Conservation (phyloP, 306 rosid species). For the Glycine soja region DNA sequence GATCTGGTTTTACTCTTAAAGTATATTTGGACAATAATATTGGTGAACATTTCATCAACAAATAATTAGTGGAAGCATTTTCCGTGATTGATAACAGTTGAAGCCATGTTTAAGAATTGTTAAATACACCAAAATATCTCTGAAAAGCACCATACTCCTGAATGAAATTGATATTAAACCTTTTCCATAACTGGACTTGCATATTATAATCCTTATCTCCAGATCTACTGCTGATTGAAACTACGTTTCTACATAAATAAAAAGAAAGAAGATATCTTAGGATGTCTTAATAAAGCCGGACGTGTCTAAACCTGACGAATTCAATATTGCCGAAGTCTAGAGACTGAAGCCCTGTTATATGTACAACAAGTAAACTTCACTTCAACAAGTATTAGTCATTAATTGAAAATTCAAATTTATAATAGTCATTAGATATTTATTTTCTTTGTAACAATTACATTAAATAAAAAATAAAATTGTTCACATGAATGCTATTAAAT, state of each 20-base stretch:
- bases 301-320: neutral
- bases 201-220: neutral
- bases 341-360: too few species aligned
- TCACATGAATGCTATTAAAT: too few species aligned
- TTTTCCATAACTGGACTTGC: neutral
- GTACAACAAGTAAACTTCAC: too few species aligned
- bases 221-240: neutral
- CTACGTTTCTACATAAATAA: neutral
- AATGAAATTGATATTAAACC: neutral
- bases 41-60: neutral
- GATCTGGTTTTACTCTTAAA: neutral
- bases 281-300: neutral
- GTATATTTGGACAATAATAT: neutral
- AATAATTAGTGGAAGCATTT: neutral
- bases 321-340: neutral
- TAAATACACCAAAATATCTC: neutral
- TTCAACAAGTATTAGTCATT: too few species aligned
- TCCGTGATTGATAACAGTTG: neutral
- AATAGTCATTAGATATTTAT: too few species aligned
- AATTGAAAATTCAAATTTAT: too few species aligned
- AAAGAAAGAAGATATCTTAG: neutral
- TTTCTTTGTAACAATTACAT: too few species aligned
- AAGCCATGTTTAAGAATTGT: neutral
- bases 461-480: too few species aligned
- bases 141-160: neutral